These are phyloP conservation scores for Hawksworthiomyces lignivorus DNA, from an alignment of 2,329 filamentous ascomycete species.

Conservation along the genomic window DNA sequence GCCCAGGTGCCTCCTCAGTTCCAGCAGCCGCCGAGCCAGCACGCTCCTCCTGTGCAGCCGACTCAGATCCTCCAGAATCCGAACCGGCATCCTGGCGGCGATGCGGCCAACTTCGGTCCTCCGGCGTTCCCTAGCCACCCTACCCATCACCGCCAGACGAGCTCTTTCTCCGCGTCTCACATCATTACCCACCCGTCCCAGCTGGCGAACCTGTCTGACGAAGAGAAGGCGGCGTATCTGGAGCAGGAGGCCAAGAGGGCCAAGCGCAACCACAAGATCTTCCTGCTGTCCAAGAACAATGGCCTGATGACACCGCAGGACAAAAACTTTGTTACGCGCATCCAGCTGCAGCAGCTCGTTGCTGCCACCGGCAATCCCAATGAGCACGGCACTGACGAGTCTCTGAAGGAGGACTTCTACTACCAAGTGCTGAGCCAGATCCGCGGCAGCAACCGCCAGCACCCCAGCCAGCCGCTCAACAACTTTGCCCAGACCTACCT, in stretches of 20 bases:
- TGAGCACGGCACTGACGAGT: constrained; percentile 71
- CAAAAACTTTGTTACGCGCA: constrained; percentile 98
- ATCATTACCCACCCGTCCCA: constrained; percentile 59
- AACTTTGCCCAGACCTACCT: constrained; percentile 98
- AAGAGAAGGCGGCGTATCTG: constrained; percentile 75
- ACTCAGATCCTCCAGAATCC: constrained; percentile 76
- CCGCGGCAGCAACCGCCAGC: constrained; percentile 78
- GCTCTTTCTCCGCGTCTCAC: constrained; percentile 48
- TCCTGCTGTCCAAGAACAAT: constrained; percentile 85
- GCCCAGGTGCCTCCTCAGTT: constrained; percentile 7
- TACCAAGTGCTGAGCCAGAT: constrained; percentile 97
- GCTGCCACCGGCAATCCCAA: constrained; percentile 82
- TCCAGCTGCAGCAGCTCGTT: constrained; percentile 93
- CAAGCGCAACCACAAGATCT: constrained; percentile 98
- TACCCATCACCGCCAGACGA: constrained; percentile 36
- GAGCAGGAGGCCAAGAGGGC: constrained; percentile 90
- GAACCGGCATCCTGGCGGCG: constrained; percentile 50
- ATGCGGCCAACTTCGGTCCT: constrained; percentile 30
- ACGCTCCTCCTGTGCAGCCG: constrained; percentile 42
- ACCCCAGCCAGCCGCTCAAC: constrained; percentile 85
- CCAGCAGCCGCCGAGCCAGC: constrained; percentile 22
- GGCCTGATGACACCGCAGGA: constrained; percentile 98
- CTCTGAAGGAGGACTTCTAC: constrained; percentile 90
- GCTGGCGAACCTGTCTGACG: constrained; percentile 68
- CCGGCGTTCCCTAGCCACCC: constrained; percentile 22